These are phyloP conservation scores for Trichopus zeylanicus DNA, from an alignment of 116 monocot species.

Conservation along the genomic window DNA sequence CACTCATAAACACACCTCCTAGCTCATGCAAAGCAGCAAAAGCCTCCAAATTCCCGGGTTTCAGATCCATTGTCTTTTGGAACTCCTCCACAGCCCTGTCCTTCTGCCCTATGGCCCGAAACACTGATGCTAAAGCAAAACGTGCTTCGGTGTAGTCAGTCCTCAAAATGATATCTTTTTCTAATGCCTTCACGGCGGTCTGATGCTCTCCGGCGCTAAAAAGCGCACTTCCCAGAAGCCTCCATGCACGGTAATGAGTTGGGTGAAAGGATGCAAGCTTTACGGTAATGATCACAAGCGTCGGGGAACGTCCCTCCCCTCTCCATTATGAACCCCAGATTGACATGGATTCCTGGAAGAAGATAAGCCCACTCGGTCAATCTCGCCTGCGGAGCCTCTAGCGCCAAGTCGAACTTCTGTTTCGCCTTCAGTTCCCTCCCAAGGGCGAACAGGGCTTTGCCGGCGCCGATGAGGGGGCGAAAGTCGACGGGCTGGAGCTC, in stretches of 20 bases:
- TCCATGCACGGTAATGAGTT: slow-evolving; percentile 62
- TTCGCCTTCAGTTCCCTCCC: slow-evolving; percentile 68
- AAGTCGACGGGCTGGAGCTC: slow-evolving; percentile 84
- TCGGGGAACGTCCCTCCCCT: slow-evolving; percentile 73
- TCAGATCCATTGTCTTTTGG: slow-evolving; percentile 91
- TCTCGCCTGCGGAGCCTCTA: slow-evolving; percentile 87
- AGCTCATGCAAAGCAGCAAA: slow-evolving; percentile 89
- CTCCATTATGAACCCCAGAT: slow-evolving; percentile 80
- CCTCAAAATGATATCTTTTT: slow-evolving; percentile 61
- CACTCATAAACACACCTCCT: slow-evolving; percentile 81
- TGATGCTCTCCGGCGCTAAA: slow-evolving; percentile 76
- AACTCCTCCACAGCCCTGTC: slow-evolving; percentile 88
- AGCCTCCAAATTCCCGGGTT: slow-evolving; percentile 87
- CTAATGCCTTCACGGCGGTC: slow-evolving; percentile 79
- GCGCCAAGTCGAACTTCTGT: slow-evolving; percentile 80
- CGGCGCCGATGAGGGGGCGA: slow-evolving; percentile 73
- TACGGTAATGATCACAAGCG: slow-evolving; percentile 86
- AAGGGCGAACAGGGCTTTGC: slow-evolving; percentile 69
- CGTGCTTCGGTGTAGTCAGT: slow-evolving; percentile 73
- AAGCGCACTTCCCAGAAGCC: slow-evolving; percentile 74
- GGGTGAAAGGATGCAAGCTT: slow-evolving; percentile 73
- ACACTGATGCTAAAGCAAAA: slow-evolving; percentile 62
- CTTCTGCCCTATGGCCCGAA: slow-evolving; percentile 75
- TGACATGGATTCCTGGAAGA: slow-evolving; percentile 90
- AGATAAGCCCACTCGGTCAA: slow-evolving; percentile 72